Conservation (phyloP, 2,329 filamentous ascomycete genomes). For the Pseudogymnoascus sp. region DNA sequence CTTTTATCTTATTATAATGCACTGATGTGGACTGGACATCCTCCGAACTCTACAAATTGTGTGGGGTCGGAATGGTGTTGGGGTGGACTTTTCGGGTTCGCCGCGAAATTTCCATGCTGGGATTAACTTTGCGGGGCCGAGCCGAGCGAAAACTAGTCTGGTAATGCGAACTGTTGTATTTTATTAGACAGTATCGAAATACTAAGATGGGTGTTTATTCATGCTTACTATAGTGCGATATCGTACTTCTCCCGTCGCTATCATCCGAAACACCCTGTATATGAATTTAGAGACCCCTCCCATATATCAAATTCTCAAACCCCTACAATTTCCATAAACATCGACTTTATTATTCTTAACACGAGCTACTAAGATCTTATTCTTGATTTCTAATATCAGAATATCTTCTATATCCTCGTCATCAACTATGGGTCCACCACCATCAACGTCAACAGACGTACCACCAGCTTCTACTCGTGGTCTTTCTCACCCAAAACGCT, state of each 20-base stretch:
- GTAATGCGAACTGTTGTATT: background rate
- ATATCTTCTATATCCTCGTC: background rate
- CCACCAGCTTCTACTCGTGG: background rate
- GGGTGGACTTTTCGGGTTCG: background rate
- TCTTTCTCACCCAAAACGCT: conserved; percentile 11
- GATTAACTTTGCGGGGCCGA: background rate
- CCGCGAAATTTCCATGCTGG: background rate
- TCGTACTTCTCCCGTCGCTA: background rate
- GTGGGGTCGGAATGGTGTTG: background rate
- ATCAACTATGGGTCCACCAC: background rate
- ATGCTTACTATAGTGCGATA: background rate
- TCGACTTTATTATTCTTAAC: background rate
- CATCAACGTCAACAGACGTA: background rate
- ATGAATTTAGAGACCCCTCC: background rate
- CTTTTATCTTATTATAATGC: background rate
- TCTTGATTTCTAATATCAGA: background rate
- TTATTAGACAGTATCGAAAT: background rate
- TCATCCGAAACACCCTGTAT: background rate
- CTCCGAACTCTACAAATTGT: background rate
- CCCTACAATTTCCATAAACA: background rate
- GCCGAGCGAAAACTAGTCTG: background rate
- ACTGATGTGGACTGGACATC: background rate
- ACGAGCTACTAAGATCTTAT: background rate
- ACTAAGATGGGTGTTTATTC: background rate
- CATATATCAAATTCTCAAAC: background rate